Evolutionary conservation across 129 eudicot species (phyloP).

Genomic region (Glebionis coronaria): DNA sequence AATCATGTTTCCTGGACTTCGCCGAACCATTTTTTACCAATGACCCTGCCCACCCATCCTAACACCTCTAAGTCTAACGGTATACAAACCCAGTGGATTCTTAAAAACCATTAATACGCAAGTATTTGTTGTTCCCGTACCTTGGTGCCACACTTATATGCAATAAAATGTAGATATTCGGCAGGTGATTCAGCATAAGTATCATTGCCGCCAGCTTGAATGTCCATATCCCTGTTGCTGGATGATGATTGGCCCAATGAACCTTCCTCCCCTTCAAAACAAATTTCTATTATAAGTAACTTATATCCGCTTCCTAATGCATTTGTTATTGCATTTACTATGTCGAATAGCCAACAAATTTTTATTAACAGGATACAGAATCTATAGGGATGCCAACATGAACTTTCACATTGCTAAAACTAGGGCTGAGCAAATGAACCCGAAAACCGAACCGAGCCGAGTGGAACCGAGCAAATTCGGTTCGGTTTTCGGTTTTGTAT

Average conservation of each 20-base stretch:
- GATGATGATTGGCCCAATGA: conserved; percentile 56
- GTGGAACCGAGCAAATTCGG: too few relatives aligned
- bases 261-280: conserved; percentile 62
- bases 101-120: background rate
- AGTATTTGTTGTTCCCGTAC: conserved; percentile 37
- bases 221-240: conserved; percentile 61
- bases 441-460: too few relatives aligned
- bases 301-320: background rate
- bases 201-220: conserved; percentile 52
- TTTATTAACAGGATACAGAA: background rate
- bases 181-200: conserved; percentile 53
- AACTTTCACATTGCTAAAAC: background rate
- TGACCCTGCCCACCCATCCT: too few relatives aligned
- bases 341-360: background rate
- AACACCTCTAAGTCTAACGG: background rate
- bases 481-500: too few relatives aligned
- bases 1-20: too few relatives aligned
- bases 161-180: conserved; percentile 77
- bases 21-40: too few relatives aligned
- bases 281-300: conserved; percentile 1
- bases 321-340: background rate
- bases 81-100: background rate
- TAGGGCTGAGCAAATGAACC: too few relatives aligned
- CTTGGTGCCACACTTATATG: conserved; percentile 82
- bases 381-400: background rate